Percentiles rank a stretch among this genome's conserved stretches.
Conservation (phyloP, 768 basidiomycete genomes). For the Boletus rubroflammeus region DNA sequence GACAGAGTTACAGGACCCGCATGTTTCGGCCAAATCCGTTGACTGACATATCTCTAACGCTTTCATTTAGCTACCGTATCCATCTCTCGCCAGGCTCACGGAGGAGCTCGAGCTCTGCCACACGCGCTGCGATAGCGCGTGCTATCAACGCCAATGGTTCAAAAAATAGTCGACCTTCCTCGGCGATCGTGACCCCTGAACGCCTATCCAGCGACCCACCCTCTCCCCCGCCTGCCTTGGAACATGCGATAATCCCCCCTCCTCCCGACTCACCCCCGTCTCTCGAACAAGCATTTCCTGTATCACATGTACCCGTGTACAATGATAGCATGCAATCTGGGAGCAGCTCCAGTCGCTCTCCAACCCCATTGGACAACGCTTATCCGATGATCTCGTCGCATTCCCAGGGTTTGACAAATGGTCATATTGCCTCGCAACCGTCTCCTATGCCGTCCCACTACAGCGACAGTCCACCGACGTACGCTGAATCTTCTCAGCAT, state of each 20-base stretch:
- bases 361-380: conserved; percentile 42
- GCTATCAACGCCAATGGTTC: conserved; percentile 29
- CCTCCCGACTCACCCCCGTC: conserved; percentile 57
- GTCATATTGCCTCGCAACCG: conserved; percentile 29
- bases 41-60: conserved; percentile 11
- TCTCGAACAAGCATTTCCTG: conserved; percentile 42
- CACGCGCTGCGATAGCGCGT: conserved; percentile 55
- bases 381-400: conserved; percentile 39
- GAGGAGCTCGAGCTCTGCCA: conserved; percentile 51
- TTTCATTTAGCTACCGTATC: conserved; percentile 61
- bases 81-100: conserved; percentile 79
- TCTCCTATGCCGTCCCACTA: conserved; percentile 31
- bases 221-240: conserved; percentile 43
- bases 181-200: conserved; percentile 24
- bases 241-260: conserved; percentile 38
- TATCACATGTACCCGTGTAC: conserved; percentile 23
- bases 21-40: not conserved
- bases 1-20: conserved; percentile 5
- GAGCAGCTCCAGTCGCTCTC: conserved; percentile 39
- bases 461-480: conserved; percentile 29
- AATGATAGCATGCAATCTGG: conserved; percentile 30
- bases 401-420: conserved; percentile 36
- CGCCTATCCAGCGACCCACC: conserved; percentile 25
- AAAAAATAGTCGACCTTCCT: conserved; percentile 26
- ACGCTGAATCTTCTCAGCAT: conserved; percentile 32